Percentiles rank a stretch among this genome's conserved stretches.
phyloP scores from a whole-genome alignment of 2,329 filamentous ascomycete species.

The Cytospora piceae region DNA sequence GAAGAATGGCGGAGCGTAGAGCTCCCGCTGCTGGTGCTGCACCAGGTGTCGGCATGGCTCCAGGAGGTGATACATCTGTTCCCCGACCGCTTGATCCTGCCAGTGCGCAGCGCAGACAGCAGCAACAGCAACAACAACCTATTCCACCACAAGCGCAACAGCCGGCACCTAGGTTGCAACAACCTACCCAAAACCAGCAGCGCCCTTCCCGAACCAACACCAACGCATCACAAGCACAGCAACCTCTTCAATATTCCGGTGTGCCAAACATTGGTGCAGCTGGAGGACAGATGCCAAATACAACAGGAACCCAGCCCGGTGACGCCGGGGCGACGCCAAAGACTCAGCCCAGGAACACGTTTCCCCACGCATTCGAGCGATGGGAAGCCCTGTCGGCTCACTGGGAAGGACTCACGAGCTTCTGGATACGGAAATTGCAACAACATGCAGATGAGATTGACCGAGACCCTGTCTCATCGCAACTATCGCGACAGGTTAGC shows the following conservation, averaged over 20 bases:
- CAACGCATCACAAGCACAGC: constrained; percentile 33
- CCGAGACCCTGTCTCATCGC: constrained; percentile 79
- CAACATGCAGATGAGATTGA: constrained; percentile 86
- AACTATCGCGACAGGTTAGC: constrained; percentile 90
- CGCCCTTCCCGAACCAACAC: constrained; percentile 33
- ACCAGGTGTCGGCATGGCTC: constrained; percentile 35
- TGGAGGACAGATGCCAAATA: constrained; percentile 24
- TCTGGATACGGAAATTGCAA: constrained; percentile 93
- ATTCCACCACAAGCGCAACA: constrained; percentile 28
- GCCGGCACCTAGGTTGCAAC: constrained; percentile 31
- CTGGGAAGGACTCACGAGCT: constrained; percentile 96
- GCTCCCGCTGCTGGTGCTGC: constrained; percentile 52
- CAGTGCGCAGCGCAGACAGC: constrained; percentile 40
- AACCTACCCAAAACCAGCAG: constrained; percentile 28
- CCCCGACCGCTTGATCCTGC: constrained; percentile 39
- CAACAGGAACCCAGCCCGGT: constrained; percentile 36
- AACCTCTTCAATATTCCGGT: constrained; percentile 35
- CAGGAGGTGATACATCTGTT: constrained; percentile 33
- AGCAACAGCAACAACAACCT: constrained; percentile 36
- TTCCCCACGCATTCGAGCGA: constrained; percentile 95
- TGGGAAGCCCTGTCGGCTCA: constrained; percentile 98
- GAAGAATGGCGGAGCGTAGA: constrained; percentile 64
- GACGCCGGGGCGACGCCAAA: constrained; percentile 41
- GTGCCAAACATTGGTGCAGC: constrained; percentile 13
- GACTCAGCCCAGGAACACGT: constrained; percentile 65